Evolutionary conservation across 176 grass and related monocot genomes (phyloP).

Genomic region (Eremochloa ophiuroides): DNA sequence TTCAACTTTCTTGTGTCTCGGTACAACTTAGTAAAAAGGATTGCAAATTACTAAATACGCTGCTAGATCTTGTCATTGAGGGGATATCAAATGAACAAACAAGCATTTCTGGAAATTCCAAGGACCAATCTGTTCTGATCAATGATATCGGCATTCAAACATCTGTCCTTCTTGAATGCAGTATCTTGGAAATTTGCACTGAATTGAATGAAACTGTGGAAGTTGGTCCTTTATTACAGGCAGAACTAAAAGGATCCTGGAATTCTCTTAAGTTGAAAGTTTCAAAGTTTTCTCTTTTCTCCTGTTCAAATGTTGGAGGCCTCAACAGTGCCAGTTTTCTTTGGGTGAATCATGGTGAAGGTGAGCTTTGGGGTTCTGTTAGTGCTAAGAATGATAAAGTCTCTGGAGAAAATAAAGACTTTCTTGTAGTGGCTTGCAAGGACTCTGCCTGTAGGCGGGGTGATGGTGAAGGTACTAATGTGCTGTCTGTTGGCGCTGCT

Average conservation of each 20-base stretch:
- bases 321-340: slow-evolving; percentile 51
- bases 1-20: slow-evolving; percentile 56
- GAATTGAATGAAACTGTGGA: slow-evolving; percentile 58
- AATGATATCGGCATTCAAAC: slow-evolving; percentile 52
- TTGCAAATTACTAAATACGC: slow-evolving; percentile 48
- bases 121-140: slow-evolving; percentile 17
- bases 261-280: slow-evolving; percentile 57
- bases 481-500: slow-evolving; percentile 63
- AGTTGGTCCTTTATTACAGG: slow-evolving; percentile 72
- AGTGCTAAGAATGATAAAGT: slow-evolving; percentile 33
- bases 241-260: slow-evolving; percentile 85
- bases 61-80: slow-evolving; percentile 56
- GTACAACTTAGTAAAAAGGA: slow-evolving; percentile 68
- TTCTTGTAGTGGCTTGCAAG: slow-evolving; percentile 69
- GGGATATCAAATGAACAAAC: slow-evolving; percentile 46
- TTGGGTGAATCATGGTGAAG: slow-evolving; percentile 78
- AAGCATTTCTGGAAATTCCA: slow-evolving; percentile 22
- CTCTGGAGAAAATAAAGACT: slow-evolving; percentile 49
- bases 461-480: slow-evolving; percentile 88
- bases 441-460: slow-evolving; percentile 67
- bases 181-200: slow-evolving; percentile 61
- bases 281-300: slow-evolving; percentile 69
- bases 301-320: slow-evolving; percentile 77
- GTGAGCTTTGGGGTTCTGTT: slow-evolving; percentile 78
- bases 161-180: slow-evolving; percentile 66